Evolutionary conservation across 306 rosid genomes (phyloP).

Genomic region (Boehmeria nivea): DNA sequence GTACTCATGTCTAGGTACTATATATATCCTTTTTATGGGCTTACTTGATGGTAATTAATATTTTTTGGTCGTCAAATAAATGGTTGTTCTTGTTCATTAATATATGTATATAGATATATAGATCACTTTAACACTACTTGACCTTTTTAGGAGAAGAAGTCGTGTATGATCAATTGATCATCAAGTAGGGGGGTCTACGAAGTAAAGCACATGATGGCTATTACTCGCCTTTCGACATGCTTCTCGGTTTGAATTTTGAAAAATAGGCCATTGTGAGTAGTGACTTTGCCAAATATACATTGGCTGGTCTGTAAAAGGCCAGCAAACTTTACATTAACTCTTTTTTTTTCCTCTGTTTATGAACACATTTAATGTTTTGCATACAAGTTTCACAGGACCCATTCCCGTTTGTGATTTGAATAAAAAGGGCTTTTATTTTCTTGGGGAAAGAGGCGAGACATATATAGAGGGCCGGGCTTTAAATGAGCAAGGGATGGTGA

Average conservation of each 20-base stretch:
- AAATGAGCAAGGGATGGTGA: constrained; percentile 43
- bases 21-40: neutral
- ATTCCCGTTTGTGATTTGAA: constrained; percentile 31
- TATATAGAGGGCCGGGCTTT: constrained; percentile 21
- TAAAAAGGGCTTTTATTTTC: constrained; percentile 23
- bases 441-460: constrained; percentile 50
- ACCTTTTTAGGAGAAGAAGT: constrained; percentile 14
- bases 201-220: neutral
- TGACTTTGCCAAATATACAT: neutral
- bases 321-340: constrained; percentile 22
- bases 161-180: no score
- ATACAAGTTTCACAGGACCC: constrained; percentile 31
- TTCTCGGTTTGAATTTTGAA: constrained; percentile 18
- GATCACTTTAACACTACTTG: constrained; percentile 6
- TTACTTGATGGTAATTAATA: neutral
- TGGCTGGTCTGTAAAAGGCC: constrained; percentile 28
- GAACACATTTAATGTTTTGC: constrained; percentile 35
- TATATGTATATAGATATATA: no score
- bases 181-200: neutral
- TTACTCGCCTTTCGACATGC: neutral
- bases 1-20: constrained; percentile 4
- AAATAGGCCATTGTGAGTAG: neutral
- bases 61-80: constrained; percentile 20
- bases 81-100: neutral
- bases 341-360: constrained; percentile 24